Conservation (phyloP, 75 land plant species). For the Larix kaempferi region DNA sequence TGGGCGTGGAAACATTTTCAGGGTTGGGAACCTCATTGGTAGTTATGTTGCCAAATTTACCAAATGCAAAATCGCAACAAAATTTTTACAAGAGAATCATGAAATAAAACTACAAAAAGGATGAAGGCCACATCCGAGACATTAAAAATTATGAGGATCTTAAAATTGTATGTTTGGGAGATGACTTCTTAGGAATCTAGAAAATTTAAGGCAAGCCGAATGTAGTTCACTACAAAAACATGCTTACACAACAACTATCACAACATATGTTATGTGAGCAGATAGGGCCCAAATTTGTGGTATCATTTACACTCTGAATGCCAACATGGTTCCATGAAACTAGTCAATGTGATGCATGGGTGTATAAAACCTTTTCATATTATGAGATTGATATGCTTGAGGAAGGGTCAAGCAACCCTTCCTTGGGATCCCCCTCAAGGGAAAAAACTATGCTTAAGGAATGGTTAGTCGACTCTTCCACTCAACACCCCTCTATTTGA, state of each 20-base stretch:
- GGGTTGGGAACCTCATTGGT: slow-evolving; percentile 39
- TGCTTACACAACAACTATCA: slow-evolving; percentile 30
- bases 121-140: slow-evolving; percentile 67
- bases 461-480: no score
- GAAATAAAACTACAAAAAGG: slow-evolving; percentile 63
- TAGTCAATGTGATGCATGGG: no score
- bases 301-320: no score
- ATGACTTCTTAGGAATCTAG: slow-evolving; percentile 48
- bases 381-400: no score
- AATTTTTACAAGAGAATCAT: slow-evolving; percentile 46
- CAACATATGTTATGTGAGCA: slow-evolving; percentile 20
- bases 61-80: slow-evolving; percentile 40
- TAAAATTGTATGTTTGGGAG: slow-evolving; percentile 76
- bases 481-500: no score
- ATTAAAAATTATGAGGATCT: slow-evolving; percentile 65
- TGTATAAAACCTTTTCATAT: no score
- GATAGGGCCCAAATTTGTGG: no score
- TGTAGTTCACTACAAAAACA: slow-evolving; percentile 45
- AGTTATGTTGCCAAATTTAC: slow-evolving; percentile 51
- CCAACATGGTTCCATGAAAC: no score
- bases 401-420: no score
- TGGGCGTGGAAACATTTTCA: slow-evolving; percentile 56
- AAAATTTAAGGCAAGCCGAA: slow-evolving; percentile 40
- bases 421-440: no score
- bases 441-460: no score